Evolutionary conservation across 768 basidiomycete genomes (phyloP).

Genomic region (Leccinum boreale): DNA sequence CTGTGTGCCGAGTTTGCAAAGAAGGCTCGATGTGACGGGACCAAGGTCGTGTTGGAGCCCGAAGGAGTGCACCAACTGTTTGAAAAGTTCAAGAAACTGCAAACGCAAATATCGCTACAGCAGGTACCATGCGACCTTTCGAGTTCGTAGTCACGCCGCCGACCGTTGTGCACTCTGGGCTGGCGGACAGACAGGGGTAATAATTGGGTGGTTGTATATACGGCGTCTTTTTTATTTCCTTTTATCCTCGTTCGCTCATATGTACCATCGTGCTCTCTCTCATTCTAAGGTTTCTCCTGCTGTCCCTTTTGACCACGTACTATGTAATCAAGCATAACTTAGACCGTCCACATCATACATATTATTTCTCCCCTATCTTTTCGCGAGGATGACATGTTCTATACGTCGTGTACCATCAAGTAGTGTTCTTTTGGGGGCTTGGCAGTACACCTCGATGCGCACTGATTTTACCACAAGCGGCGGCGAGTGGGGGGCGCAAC

Average conservation of each 20-base stretch:
- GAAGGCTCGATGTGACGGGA: slow-evolving; percentile 83
- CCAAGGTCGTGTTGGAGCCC: slow-evolving; percentile 72
- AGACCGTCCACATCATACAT: neutral
- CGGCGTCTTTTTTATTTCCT: slow-evolving; percentile 16
- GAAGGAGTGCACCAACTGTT: slow-evolving; percentile 42
- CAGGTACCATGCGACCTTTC: slow-evolving; percentile 6
- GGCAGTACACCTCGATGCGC: neutral
- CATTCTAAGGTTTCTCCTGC: neutral
- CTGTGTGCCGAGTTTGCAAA: slow-evolving; percentile 75
- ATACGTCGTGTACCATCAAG: neutral
- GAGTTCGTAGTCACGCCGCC: slow-evolving; percentile 10
- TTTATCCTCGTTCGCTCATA: slow-evolving; percentile 11
- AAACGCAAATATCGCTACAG: slow-evolving; percentile 9
- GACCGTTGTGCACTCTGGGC: neutral
- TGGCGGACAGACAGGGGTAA: neutral
- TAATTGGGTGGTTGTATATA: slow-evolving; percentile 3
- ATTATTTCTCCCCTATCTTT: neutral
- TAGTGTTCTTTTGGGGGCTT: neutral
- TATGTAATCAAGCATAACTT: slow-evolving; percentile 2
- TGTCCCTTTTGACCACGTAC: neutral
- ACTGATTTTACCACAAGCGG: too few relatives aligned
- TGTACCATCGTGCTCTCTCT: slow-evolving; percentile 12
- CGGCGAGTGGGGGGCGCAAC: neutral
- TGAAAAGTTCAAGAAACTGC: slow-evolving; percentile 36
- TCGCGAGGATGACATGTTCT: neutral